Base-by-base conservation (phyloP, 257 asterid genomes). In the Fraxinus anomala region DNA sequence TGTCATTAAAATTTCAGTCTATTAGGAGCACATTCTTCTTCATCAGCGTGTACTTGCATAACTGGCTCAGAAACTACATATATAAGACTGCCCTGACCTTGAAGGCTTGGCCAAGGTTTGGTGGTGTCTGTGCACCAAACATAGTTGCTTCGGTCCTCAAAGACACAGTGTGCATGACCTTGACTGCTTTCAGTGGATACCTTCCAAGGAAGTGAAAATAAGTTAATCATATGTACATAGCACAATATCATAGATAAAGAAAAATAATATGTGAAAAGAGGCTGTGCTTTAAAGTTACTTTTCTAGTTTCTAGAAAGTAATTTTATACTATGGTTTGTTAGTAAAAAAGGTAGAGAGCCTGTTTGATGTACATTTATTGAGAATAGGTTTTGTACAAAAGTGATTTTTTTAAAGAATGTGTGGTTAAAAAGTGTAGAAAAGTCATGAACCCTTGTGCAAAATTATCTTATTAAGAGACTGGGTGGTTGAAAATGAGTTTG, bases 111-210 rank as follows among this genome's bases (percentile, higher is more conserved):
- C 98, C 98, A 49, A 89, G 97, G 83, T 96, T 89, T 36, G 93
- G 77, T 14, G 97, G 94, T 37, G 89, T 86, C 87, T 88, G 86
- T 63, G 97, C 84, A 73, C 95, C 92, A 82, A 79, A 87, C 26
- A 93, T 85, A 42, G 95, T 89, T 82, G 98, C 97, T 87, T 96
- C 98, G 66, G 97, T 96, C 75, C 96, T 84, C 76, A 93, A 82
- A 70, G 98, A 91, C 70, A 94, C 97, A 0, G 98, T 92, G 84
- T 96, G 99, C 99, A 93, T 93, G 81, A 93, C 99, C 85, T 94
- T 93, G 78, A 82, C 98, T 68, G 99, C 98, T 87, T 95, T 95
- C 81, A 93, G 85, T 68, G 98, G 98, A 84, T 87, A 95, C 86
- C 97, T 89, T 74, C 40, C 23, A 79, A 33, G 63, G 74, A 79